Evolutionary conservation across 2,329 filamentous ascomycete species (phyloP), one percentile per base, ranked within the genome.

Genomic region (Fusarium fujikuroi): DNA sequence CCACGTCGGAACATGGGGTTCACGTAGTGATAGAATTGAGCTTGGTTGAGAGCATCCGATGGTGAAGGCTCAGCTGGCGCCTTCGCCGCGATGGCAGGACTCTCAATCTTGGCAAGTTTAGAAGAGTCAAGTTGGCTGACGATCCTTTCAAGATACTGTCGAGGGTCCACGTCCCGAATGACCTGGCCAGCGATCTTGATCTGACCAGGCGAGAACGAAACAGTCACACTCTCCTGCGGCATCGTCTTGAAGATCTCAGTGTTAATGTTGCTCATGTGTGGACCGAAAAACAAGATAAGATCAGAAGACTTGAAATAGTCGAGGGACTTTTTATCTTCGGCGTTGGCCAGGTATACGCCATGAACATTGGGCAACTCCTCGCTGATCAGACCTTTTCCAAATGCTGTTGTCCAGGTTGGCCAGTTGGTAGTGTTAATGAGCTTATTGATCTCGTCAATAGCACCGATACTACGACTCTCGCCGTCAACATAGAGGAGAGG

Each of bases 201-300:
- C 3, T 68, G 56, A 1, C 60, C 56, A 0, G 16, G 42, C 5
- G 65, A 62, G 12, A 68, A 68, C 1, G 63, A 62, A 9, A 68
- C 5, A 5, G 65, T 68, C 5, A 23, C 42, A 0, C 25, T 57
- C 25, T 68, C 63, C 2, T 62, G 40, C 0, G 65, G 63, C 1
- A 68, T 68, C 4, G 65, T 47, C 3, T 50, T 44, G 10, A 68
- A 68, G 12, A 68, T 62, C 1, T 18, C 40, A 9, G 65, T 68
- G 12, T 68, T 68, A 14, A 68, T 68, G 25, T 68, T 68, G 7
- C 65, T 68, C 25, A 68, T 16, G 28, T 68, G 65, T 1, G 65
- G 65, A 2, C 65, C 65, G 8, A 68, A 54, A 42, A 68, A 68
- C 7, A 68, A 40, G 21, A 68, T 49, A 1, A 68, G 37, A n/a